Evolutionary conservation across 2,329 filamentous ascomycete species (phyloP), one percentile per base, ranked within the genome.

Genomic region (Diaporthe caulivora): DNA sequence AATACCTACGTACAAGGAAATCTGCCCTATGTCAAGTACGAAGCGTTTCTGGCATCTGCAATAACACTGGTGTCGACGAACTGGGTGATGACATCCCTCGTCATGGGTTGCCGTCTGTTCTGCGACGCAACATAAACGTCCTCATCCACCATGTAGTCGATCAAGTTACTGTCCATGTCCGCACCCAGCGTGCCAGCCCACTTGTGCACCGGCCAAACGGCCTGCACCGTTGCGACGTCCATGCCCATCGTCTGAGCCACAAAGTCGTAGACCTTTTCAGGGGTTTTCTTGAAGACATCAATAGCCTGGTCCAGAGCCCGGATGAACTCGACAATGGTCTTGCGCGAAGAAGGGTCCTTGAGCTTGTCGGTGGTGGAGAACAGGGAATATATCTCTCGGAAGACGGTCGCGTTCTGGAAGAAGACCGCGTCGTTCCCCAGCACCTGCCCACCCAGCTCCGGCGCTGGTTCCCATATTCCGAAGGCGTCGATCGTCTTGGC

Each of bases 111-210:
- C 58, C 58, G 26, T 15, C 26, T 2, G 26, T 34, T 64, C 58
- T 64, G 58, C 18, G 58, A 47, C 18, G 40, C 58, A 34, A 64
- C 58, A 64, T 47, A 64, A n/a, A 64, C 26, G 9, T 64, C 58
- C 42, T 64, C 58, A 21, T 64, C 58, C 58, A 64, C 42, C 58
- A 64, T 64, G 42, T 64, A 64, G 40, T 64, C 58, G 10, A 64
- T 49, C 58, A 64, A n/a, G 26, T 64, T 64, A 11, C 58, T 64
- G 40, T 47, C 58, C 58, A 64, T 64, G 18, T 49, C 58, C 58
- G 2, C 58, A 6, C 58, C 58, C 18, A 64, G 40, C 42, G 58
- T 47, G 24, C 58, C 58, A 10, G 40, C 58, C 58, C 58, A 62
- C 40, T 29, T 47, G 40, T 62, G 58, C 17, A 47, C 58, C 58